Base-by-base conservation (phyloP, 139 green algal species). In the Coccomyxa sp. region DNA sequence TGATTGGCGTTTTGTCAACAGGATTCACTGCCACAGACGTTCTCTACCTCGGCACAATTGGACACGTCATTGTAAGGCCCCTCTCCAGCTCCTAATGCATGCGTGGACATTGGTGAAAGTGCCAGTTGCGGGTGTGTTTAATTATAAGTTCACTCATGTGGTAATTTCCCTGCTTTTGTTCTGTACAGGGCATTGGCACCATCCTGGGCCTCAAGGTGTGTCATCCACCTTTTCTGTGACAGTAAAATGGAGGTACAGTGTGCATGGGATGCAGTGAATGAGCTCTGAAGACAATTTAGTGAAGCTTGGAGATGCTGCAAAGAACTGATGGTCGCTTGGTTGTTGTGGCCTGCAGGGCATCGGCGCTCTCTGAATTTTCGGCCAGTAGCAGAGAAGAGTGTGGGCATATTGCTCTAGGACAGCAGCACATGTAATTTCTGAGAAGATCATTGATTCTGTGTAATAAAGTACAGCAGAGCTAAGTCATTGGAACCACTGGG, bases 1-100 rank as follows among this genome's bases (percentile, higher is more conserved):
- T 51, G 38, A 51, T 7, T 51, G 38, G 38, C 38, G 7, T 51
- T 51, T 51, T 51, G 38, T 7, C 7, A 7, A 51, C 91, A 94
- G 93, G 95, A 79, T 98, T 98, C 93, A 98, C 96, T 57, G 88
- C 88, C 30, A 91, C 93, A 18, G 96, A 98, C 83, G 91, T 95
- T 57, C 88, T 98, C 51, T 94, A 92, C 25, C 92, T 93, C 68
- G 96, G 96, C 66, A 89, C 92, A 25, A 85, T 96, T 28, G 95
- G 94, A 57, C 74, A 78, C 74, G 28, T 78, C 74, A 78, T 21
- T 78, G 74, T 57, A 57, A 21, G 30, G 14, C n/a, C 30, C 9
- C 15, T 28, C 28, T 78, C 14, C 63, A 25, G 18, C 63, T 21
- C n/a, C n/a, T 78, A 38, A 21, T 32, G 21, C 23, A 21, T 28